Conservation (phyloP, 352 stramenopile genomes). For the Globisporangium polare region DNA sequence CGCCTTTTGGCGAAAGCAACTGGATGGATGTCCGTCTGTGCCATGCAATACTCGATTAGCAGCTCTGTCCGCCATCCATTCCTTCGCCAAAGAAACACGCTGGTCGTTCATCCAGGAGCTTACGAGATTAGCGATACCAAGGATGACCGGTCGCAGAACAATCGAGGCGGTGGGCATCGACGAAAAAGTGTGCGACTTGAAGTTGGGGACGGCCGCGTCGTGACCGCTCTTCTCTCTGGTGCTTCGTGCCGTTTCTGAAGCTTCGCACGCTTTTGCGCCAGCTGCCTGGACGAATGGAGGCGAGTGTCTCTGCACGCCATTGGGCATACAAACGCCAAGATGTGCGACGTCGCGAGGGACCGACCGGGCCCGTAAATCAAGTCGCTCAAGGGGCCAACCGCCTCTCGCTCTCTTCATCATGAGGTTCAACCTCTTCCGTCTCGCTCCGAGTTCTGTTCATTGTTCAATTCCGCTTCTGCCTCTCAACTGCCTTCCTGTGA, state of each 20-base stretch:
- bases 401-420: neutral
- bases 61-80: neutral
- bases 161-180: neutral
- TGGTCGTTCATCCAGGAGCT: too few relatives aligned
- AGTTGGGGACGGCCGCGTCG: neutral
- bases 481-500: neutral
- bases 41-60: too few relatives aligned
- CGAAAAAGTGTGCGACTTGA: neutral
- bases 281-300: neutral
- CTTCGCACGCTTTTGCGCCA: slow-evolving; percentile 3
- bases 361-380: slow-evolving; percentile 1
- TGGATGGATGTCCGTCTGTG: too few relatives aligned
- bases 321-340: neutral
- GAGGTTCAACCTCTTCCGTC: neutral
- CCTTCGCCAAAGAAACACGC: too few relatives aligned
- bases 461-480: neutral
- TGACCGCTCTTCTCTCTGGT: neutral
- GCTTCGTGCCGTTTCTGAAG: slow-evolving; percentile 8
- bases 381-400: neutral
- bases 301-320: neutral
- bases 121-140: too few relatives aligned
- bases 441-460: neutral
- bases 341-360: neutral
- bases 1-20: too few relatives aligned
- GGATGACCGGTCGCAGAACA: neutral